phyloP scores from a whole-genome alignment of 495 filamentous ascomycete species.

The Aspergillus sclerotiicarbonarius region DNA sequence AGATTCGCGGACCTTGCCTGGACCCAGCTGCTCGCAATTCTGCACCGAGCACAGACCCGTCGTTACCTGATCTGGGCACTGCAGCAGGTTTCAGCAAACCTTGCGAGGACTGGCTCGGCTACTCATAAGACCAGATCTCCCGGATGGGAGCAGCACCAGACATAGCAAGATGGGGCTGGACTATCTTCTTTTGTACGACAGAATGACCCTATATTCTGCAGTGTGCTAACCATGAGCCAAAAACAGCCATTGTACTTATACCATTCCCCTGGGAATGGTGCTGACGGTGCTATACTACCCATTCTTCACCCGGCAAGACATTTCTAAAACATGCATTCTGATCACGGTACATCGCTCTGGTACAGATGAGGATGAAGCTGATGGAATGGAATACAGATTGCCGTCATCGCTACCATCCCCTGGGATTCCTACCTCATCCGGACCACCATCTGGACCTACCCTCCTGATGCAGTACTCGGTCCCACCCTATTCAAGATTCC shows the following conservation, averaged over 20 bases:
- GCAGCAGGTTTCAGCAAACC: too few species aligned
- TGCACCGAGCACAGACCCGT: too few species aligned
- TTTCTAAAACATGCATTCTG: slow-evolving; percentile 57
- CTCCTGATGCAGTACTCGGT: slow-evolving; percentile 55
- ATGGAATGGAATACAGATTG: slow-evolving; percentile 35
- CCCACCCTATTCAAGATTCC: slow-evolving; percentile 58
- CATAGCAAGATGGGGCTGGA: neutral
- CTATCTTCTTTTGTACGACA: neutral
- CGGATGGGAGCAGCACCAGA: neutral
- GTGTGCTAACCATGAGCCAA: neutral
- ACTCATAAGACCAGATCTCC: neutral
- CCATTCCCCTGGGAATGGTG: slow-evolving; percentile 57
- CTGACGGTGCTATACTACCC: slow-evolving; percentile 58
- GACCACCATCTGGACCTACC: slow-evolving; percentile 65
- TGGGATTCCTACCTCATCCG: slow-evolving; percentile 72
- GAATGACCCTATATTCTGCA: too few species aligned
- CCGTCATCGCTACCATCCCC: slow-evolving; percentile 60
- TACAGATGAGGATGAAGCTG: neutral
- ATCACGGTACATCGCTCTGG: slow-evolving; percentile 33
- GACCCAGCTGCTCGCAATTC: too few species aligned
- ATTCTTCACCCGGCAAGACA: slow-evolving; percentile 54
- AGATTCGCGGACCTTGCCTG: too few species aligned
- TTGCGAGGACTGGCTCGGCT: too few species aligned
- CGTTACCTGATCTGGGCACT: too few species aligned
- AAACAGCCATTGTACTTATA: slow-evolving; percentile 63